Conservation (phyloP, 345 rosid genomes). For the Ceriops decandra region DNA sequence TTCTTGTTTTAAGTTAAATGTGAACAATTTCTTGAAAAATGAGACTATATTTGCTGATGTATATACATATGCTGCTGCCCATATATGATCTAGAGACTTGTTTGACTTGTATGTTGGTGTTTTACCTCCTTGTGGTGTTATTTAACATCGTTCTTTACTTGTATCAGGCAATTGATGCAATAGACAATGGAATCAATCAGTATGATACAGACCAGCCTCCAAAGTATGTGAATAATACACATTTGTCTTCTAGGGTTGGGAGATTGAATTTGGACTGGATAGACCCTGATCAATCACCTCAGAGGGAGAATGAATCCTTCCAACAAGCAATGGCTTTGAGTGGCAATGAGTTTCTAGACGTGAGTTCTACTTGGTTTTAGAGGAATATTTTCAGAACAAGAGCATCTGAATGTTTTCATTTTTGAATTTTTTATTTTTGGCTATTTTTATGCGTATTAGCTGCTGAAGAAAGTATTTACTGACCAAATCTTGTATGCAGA, state of each 20-base stretch:
- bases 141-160: slow-evolving; percentile 1
- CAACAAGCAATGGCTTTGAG: slow-evolving; percentile 70
- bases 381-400: neutral
- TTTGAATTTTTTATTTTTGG: neutral
- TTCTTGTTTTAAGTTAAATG: too few species aligned
- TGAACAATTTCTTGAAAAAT: too few species aligned
- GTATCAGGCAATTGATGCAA: slow-evolving; percentile 71
- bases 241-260: slow-evolving; percentile 82
- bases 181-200: slow-evolving; percentile 79
- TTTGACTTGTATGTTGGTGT: too few species aligned
- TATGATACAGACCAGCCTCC: slow-evolving; percentile 87
- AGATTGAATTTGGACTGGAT: slow-evolving; percentile 84
- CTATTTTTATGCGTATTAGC: neutral
- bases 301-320: slow-evolving; percentile 86
- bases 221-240: slow-evolving; percentile 77
- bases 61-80: too few species aligned
- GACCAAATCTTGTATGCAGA: slow-evolving; percentile 35
- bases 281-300: slow-evolving; percentile 83
- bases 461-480: neutral
- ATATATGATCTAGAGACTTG: too few species aligned
- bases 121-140: too few species aligned
- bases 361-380: slow-evolving; percentile 30
- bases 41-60: too few species aligned
- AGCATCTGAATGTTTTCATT: neutral
- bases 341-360: slow-evolving; percentile 81